These are phyloP conservation scores for Microascus cirrosus DNA, from an alignment of 2,329 filamentous ascomycete species.

Conservation along the genomic window DNA sequence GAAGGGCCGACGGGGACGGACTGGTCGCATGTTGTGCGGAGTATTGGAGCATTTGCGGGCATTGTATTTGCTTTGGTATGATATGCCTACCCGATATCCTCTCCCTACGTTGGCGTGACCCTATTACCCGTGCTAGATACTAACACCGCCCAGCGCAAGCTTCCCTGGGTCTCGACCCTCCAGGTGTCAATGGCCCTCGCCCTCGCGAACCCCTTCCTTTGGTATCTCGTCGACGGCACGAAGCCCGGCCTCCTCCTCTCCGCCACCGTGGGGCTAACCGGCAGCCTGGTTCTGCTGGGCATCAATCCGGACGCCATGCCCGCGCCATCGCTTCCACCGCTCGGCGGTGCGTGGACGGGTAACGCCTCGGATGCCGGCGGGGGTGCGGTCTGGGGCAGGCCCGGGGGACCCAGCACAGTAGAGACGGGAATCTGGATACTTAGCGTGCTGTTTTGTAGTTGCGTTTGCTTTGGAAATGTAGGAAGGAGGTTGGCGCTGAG, in stretches of 20 bases:
- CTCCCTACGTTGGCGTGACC: neutral
- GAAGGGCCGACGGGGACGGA: constrained; percentile 38
- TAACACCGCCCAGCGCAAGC: constrained; percentile 51
- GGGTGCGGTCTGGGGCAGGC: neutral
- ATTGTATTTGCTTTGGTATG: constrained; percentile 62
- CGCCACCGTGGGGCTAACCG: constrained; percentile 58
- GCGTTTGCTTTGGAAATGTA: constrained; percentile 93
- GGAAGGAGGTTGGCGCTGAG: constrained; percentile 64
- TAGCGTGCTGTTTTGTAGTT: constrained; percentile 89
- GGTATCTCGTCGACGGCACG: constrained; percentile 92
- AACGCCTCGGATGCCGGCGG: constrained; percentile 8
- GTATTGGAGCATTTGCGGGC: constrained; percentile 49
- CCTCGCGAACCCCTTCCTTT: constrained; percentile 83
- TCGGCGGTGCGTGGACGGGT: constrained; percentile 10
- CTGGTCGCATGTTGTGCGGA: constrained; percentile 57
- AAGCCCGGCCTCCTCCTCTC: constrained; percentile 75
- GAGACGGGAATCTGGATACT: constrained; percentile 80
- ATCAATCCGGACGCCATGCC: constrained; percentile 73
- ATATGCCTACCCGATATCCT: neutral
- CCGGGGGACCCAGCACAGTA: constrained; percentile 39
- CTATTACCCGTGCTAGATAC: neutral
- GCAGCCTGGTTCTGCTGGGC: constrained; percentile 63
- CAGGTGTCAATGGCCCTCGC: constrained; percentile 84
- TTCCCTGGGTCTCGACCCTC: constrained; percentile 90
- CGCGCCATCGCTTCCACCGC: constrained; percentile 37